These are phyloP conservation scores for Yamadazyma nakazawae DNA, from an alignment of 805 yeast genomes.

Conservation along the genomic window DNA sequence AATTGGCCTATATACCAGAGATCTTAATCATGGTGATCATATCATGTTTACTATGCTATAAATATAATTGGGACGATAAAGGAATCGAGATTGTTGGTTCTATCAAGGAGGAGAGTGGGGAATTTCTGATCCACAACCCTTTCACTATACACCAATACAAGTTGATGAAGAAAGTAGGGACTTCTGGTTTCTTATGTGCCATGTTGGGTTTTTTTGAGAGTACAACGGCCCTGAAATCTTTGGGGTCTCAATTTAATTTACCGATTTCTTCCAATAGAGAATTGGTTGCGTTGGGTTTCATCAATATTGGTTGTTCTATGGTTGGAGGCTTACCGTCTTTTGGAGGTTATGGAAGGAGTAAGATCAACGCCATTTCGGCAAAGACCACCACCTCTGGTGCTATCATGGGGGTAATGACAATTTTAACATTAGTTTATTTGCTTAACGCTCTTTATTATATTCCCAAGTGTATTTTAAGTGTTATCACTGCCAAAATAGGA, in stretches of 20 bases:
- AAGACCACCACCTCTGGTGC: slow-evolving; percentile 81
- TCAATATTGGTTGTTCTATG: slow-evolving; percentile 61
- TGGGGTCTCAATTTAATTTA: slow-evolving; percentile 68
- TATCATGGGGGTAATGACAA: slow-evolving; percentile 72
- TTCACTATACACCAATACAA: slow-evolving; percentile 46
- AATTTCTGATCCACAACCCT: slow-evolving; percentile 54
- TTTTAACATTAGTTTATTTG: slow-evolving; percentile 59
- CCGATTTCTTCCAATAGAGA: slow-evolving; percentile 87
- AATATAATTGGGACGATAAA: slow-evolving; percentile 44
- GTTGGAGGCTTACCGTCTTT: slow-evolving; percentile 82
- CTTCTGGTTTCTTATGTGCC: slow-evolving; percentile 72
- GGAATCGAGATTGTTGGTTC: slow-evolving; percentile 73
- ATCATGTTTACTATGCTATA: slow-evolving; percentile 51
- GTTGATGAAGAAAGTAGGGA: slow-evolving; percentile 55
- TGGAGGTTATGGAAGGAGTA: slow-evolving; percentile 95
- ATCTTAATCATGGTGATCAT: slow-evolving; percentile 70
- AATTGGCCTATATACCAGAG: slow-evolving; percentile 74
- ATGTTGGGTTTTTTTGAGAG: slow-evolving; percentile 90
- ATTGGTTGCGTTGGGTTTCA: slow-evolving; percentile 80
- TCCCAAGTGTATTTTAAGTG: slow-evolving; percentile 77
- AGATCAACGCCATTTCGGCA: slow-evolving; percentile 81
- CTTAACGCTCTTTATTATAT: slow-evolving; percentile 64
- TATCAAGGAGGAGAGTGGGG: slow-evolving; percentile 46
- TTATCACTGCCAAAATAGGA: slow-evolving; percentile 74
- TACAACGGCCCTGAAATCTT: slow-evolving; percentile 85